phyloP scores from a whole-genome alignment of 805 yeast genomes.

The Maudiozyma turicensis region DNA sequence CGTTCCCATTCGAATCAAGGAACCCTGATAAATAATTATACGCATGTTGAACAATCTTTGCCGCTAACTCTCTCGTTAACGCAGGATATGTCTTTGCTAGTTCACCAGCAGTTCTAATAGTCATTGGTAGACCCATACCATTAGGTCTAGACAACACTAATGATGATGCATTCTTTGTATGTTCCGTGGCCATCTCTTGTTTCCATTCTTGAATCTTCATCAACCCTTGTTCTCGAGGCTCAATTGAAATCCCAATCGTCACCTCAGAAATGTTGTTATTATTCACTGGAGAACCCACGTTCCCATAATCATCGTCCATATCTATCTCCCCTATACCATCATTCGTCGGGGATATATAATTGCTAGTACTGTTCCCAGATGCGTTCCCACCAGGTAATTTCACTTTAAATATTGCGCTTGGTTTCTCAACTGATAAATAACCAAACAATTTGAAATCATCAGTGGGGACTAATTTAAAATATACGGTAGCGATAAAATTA shows the following conservation, averaged over 20 bases:
- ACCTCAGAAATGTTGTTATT: constrained; percentile 30
- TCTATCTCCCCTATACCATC: constrained; percentile 47
- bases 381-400: constrained; percentile 29
- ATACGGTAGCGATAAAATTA: constrained; percentile 71
- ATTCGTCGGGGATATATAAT: constrained; percentile 13
- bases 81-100: constrained; percentile 31
- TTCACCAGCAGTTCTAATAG: constrained; percentile 23
- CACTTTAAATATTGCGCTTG: constrained; percentile 84
- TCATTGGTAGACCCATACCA: constrained; percentile 6
- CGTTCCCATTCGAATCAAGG: constrained; percentile 68
- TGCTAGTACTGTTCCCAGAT: background rate
- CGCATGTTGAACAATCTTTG: constrained; percentile 83
- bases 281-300: constrained; percentile 4
- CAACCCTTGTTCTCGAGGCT: constrained; percentile 61
- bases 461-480: constrained; percentile 64
- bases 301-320: constrained; percentile 40
- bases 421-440: constrained; percentile 54
- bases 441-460: constrained; percentile 59
- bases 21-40: constrained; percentile 88
- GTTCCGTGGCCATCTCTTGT: constrained; percentile 10
- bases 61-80: constrained; percentile 57
- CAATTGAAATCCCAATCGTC: constrained; percentile 83
- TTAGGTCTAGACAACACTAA: constrained; percentile 24
- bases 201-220: constrained; percentile 41
- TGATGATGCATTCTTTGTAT: constrained; percentile 8